Base-by-base conservation (phyloP, 352 stramenopile genomes). In the Phytophthora melonis region DNA sequence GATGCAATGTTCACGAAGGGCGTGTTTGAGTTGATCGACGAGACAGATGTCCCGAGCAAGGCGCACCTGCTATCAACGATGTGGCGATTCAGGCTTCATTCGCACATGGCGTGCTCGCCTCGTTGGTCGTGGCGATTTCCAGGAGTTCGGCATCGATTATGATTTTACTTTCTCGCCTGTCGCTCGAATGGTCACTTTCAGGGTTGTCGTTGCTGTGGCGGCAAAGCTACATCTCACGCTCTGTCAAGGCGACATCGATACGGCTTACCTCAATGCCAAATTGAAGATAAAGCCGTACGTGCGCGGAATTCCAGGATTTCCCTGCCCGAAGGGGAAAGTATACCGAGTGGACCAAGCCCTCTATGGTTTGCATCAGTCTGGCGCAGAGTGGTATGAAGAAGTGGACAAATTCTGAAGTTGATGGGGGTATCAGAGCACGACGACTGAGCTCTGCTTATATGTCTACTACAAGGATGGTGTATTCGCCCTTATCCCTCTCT, bases 1-100 rank as follows among this genome's bases (percentile, higher is more conserved):
- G 21, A 55, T 0, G 56, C 64, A 0, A 70, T 70, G 56, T 65
- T 70, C 23, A 8, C 19, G 14, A 70, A 70, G 41, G 30, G 64
- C 5, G 56, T 70, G 36, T 43, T 43, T 10, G 36, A 43, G 10
- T 9, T 43, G 36, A 43, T 43, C 8, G 36, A 43, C 13, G 36
- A 43, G 13, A 11, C 36, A 7, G 36, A 43, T 16, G 13, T 43
- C 9, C 36, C 36, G 9, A 43, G 36, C 36, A 43, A 43, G 8
- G 13, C 36, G 9, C 36, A 16, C 1, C 13, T 43, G 36, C 36
- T 43, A 75, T 70, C 19, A 65, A 47, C 1, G 43, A 75, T 23
- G 4, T 50, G 0, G 18, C 52, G 36, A 43, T 43, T 16, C 36
- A 8, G 67, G 60, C 2, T 59, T 21, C 30, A 21, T 74, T 3